A percentile compares a stretch with the other conserved stretches of the same genome.
phyloP scores from a whole-genome alignment of 2,329 filamentous ascomycete genomes.

The Exophiala phaeomuriformis region DNA sequence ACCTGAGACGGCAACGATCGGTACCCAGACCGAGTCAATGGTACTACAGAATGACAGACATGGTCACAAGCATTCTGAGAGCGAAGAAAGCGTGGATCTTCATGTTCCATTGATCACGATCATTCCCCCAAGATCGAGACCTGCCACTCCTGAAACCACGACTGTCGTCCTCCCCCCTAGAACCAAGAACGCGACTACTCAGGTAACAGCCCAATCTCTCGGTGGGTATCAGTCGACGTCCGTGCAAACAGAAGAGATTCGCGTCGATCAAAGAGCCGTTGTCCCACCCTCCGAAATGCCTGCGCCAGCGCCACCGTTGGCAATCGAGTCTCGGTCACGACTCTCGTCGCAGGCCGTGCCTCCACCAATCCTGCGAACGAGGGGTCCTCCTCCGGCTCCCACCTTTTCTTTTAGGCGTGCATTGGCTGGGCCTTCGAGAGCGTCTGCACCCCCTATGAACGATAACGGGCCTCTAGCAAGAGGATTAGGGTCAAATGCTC shows the following conservation, averaged over 20 bases:
- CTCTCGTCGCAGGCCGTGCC: constrained; percentile 29
- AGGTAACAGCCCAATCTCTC: constrained; percentile 55
- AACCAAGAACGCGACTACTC: constrained; percentile 73
- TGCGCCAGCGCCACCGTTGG: constrained; percentile 58
- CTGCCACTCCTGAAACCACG: constrained; percentile 59
- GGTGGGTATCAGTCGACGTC: constrained; percentile 48
- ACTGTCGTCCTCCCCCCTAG: constrained; percentile 65
- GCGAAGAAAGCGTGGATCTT: constrained; percentile 30
- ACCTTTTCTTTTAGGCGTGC: constrained; percentile 26
- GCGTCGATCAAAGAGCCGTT: constrained; percentile 68
- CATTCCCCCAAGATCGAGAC: constrained; percentile 76
- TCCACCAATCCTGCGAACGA: constrained; percentile 16
- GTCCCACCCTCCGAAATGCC: constrained; percentile 70
- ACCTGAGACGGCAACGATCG: constrained; percentile 19
- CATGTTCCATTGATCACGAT: constrained; percentile 83
- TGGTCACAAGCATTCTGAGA: constrained; percentile 21
- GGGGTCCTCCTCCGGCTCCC: constrained; percentile 32
- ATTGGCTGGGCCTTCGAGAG: constrained; percentile 17
- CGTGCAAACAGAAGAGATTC: constrained; percentile 86
- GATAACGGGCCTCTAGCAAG: constrained; percentile 66
- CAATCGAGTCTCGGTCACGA: constrained; percentile 37
- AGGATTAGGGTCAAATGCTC: constrained; percentile 45
- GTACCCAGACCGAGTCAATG: constrained; percentile 23
- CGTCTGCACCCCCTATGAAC: constrained; percentile 40
- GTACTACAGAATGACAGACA: constrained; percentile 2